These are phyloP conservation scores for Tricholoma matsutake DNA, from an alignment of 768 basidiomycete species.

Conservation along the genomic window DNA sequence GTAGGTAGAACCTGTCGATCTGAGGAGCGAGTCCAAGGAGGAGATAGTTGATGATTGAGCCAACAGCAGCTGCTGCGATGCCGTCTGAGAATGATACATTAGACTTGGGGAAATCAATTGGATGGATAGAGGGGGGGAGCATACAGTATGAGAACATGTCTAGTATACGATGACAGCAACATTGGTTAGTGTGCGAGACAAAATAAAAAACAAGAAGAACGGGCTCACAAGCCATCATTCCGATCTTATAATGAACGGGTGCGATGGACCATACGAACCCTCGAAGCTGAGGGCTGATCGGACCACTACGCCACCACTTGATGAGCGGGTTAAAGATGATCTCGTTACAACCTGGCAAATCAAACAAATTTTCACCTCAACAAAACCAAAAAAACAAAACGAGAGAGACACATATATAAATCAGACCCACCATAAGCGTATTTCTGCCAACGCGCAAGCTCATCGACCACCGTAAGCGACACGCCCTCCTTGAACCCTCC, in stretches of 20 bases:
- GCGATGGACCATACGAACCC: constrained; percentile 73
- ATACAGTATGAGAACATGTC: constrained; percentile 49
- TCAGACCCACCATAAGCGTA: constrained; percentile 45
- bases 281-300: constrained; percentile 72
- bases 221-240: constrained; percentile 65
- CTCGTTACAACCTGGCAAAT: constrained; percentile 53
- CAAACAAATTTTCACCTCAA: constrained; percentile 5
- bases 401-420: no score
- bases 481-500: constrained; percentile 92
- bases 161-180: constrained; percentile 8
- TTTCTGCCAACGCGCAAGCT: constrained; percentile 90
- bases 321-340: constrained; percentile 84
- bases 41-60: constrained; percentile 70
- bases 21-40: constrained; percentile 67
- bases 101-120: constrained; percentile 7
- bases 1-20: constrained; percentile 73
- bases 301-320: constrained; percentile 73
- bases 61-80: constrained; percentile 65
- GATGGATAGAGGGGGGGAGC: constrained; percentile 16
- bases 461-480: constrained; percentile 81
- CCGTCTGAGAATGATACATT: constrained; percentile 36
- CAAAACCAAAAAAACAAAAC: background rate
- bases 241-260: constrained; percentile 80
- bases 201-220: background rate
- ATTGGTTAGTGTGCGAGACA: background rate